Conservation (phyloP, 192 early-diverging fungal genomes). For the Coemansia sp. region DNA sequence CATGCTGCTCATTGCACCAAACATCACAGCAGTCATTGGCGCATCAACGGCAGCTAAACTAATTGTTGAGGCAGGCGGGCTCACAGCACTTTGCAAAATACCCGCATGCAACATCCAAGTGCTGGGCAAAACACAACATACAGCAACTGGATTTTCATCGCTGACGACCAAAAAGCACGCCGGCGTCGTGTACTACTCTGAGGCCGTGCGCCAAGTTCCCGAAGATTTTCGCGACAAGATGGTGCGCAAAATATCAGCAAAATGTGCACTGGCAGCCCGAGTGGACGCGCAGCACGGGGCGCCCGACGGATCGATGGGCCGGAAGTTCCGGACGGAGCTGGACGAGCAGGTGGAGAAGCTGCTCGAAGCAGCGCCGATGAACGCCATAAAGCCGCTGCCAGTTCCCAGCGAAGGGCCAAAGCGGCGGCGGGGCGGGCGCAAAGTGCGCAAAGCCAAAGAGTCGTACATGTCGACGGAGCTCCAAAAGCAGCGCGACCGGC, state of each 20-base stretch:
- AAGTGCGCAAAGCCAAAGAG: constrained; percentile 82
- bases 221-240: constrained; percentile 78
- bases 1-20: constrained; percentile 92
- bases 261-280: constrained; percentile 79
- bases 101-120: constrained; percentile 89
- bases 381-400: constrained; percentile 85
- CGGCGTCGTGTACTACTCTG: constrained; percentile 79
- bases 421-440: constrained; percentile 86
- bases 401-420: constrained; percentile 89
- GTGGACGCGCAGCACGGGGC: constrained; percentile 75
- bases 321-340: constrained; percentile 72
- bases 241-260: constrained; percentile 77
- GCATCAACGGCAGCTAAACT: constrained; percentile 85
- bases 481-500: constrained; percentile 84
- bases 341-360: constrained; percentile 85
- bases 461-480: constrained; percentile 81
- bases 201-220: constrained; percentile 66
- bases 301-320: constrained; percentile 73
- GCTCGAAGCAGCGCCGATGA: constrained; percentile 80
- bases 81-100: constrained; percentile 82
- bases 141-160: constrained; percentile 26
- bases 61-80: constrained; percentile 85
- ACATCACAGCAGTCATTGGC: constrained; percentile 84
- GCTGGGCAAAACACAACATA: constrained; percentile 48
- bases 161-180: constrained; percentile 67